Percentiles rank a stretch among this genome's conserved stretches.
These are phyloP conservation scores for Rhizomucor pusillus DNA, from an alignment of 371 early-diverging fungal species.

Conservation along the genomic window DNA sequence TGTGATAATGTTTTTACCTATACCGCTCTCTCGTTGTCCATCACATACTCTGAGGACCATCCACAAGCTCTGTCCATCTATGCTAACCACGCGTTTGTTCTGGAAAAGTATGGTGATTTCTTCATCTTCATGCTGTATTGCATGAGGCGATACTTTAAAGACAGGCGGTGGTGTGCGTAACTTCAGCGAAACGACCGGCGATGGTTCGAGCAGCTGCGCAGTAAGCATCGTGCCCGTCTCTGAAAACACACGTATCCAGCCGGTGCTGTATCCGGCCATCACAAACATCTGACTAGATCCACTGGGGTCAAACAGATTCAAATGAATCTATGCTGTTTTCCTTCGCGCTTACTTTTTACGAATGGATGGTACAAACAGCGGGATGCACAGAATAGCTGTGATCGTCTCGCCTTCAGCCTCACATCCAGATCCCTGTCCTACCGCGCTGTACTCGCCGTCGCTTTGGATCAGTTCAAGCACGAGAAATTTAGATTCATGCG, in stretches of 20 bases:
- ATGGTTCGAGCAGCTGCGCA: constrained; percentile 54
- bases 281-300: constrained; percentile 51
- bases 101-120: constrained; percentile 58
- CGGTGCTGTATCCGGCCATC: constrained; percentile 60
- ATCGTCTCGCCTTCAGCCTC: constrained; percentile 48
- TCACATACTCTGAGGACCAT: constrained; percentile 56
- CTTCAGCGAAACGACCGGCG: constrained; percentile 50
- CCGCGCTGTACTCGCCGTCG: constrained; percentile 42
- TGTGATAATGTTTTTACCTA: constrained; percentile 13
- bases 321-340: neutral
- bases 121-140: constrained; percentile 47
- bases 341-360: constrained; percentile 39
- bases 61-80: constrained; percentile 64
- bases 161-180: constrained; percentile 48
- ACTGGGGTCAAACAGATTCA: no score
- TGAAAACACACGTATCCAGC: constrained; percentile 62
- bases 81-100: constrained; percentile 52
- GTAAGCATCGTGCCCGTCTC: constrained; percentile 55
- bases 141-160: constrained; percentile 20
- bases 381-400: constrained; percentile 54
- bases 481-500: constrained; percentile 43
- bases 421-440: constrained; percentile 58
- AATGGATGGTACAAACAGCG: constrained; percentile 56
- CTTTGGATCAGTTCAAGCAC: constrained; percentile 33
- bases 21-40: constrained; percentile 37